Evolutionary conservation across 192 early-diverging fungal genomes (phyloP), one percentile per base, ranked within the genome.

Genomic region (Entomortierella beljakovae): DNA sequence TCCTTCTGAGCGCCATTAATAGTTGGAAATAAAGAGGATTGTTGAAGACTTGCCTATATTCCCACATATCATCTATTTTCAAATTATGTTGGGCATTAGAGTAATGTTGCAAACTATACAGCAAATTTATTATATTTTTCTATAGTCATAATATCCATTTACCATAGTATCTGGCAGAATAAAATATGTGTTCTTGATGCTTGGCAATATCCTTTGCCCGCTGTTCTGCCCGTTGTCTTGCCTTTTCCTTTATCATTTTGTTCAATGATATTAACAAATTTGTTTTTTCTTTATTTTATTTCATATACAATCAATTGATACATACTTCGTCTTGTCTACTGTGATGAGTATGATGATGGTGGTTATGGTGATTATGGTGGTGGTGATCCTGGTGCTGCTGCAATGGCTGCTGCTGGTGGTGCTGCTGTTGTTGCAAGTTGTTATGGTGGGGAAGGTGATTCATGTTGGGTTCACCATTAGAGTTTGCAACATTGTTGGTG

Each of bases 131-230:
- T 61, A 26, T 81, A 65, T 40, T 76, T 69, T 33, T 56, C 73
- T 49, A 84, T 80, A 28, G n/a, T n/a, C n/a, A n/a, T n/a, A 5
- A 9, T 6, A 6, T 6, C 6, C 38, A 16, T n/a, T n/a, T 68
- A 85, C 83, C 81, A 32, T 75, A 85, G 23, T 85, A 85, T 53
- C 80, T 61, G 16, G 58, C 34, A 7, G 83, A 85, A 57, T 85
- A 85, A 29, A 70, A 67, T 18, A 85, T 81, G 29, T 63, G 52
- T 10, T 80, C 68, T 29, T 74, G 67, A 31, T 82, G 61, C 52
- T 79, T 70, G 37, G 63, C 75, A 51, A 85, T 80, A 31, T 81
- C 83, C 13, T 81, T 76, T 32, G 71, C 74, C n/a, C 70, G 75
- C 33, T 77, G 70, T 42, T 74, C 67, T 8, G 74, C 74, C 13